phyloP scores from a whole-genome alignment of 1,284 basidiomycete genomes.

The Schizophyllum amplum region DNA sequence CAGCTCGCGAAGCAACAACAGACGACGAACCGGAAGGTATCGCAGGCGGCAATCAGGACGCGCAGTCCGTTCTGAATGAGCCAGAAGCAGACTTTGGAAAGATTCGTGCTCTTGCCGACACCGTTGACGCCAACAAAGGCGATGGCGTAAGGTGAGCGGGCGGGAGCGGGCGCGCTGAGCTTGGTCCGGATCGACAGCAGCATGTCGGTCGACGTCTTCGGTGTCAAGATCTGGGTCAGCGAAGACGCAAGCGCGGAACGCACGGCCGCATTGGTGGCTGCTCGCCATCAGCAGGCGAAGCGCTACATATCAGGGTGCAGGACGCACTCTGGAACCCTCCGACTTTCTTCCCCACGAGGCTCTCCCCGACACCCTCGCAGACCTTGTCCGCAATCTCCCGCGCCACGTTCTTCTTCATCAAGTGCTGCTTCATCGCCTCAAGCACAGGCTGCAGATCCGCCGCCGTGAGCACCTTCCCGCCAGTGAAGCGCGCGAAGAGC shows the following conservation, averaged over 20 bases:
- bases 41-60: conserved; percentile 96
- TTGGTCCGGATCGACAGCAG: conserved; percentile 76
- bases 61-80: conserved; percentile 90
- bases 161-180: conserved; percentile 57
- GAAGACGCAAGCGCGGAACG: conserved; percentile 78
- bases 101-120: conserved; percentile 97
- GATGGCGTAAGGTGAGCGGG: conserved; percentile 84
- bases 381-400: conserved; percentile 92
- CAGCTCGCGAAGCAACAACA: background rate
- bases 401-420: conserved; percentile 99
- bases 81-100: conserved; percentile 99
- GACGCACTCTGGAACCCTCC: conserved; percentile 76
- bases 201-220: conserved; percentile 94
- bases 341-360: conserved; percentile 85
- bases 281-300: no score
- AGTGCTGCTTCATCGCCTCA: conserved; percentile 91
- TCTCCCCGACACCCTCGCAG: conserved; percentile 87
- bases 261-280: conserved; percentile 82
- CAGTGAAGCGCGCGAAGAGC: conserved; percentile 80
- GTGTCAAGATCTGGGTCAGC: conserved; percentile 91
- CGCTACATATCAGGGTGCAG: conserved; percentile 1
- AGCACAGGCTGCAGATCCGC: conserved; percentile 85
- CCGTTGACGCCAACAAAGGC: conserved; percentile 99
- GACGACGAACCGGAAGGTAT: conserved; percentile 78
- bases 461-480: conserved; percentile 75